Base-by-base conservation (phyloP, 2,329 filamentous ascomycete species). In the Colletotrichum zoysiae region DNA sequence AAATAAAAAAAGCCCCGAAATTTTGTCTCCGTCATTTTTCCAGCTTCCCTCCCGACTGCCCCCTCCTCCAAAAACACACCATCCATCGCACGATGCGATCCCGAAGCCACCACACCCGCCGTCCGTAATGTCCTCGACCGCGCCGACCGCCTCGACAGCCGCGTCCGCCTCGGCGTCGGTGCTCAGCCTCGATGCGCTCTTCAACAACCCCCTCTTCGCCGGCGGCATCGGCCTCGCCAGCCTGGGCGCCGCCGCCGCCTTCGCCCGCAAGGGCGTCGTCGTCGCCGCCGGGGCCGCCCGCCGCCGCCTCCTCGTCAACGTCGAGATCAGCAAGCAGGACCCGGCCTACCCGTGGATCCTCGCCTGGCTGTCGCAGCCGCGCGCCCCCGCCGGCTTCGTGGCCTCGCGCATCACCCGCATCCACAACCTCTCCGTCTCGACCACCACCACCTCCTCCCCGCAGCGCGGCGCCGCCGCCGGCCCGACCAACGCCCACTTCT, bases 281-380 rank as follows among this genome's bases (percentile, higher is more conserved):
- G 86, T 90, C 77, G 90, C 90, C 66, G 91, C 92, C n/a, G 88
- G 89, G 55, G 86, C 97, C 68, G 84, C 97, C 70, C 93, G 94
- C 61, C 91, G 92, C 65, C 93, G 95, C 60, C 90, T 99, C 83
- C 90, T 99, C 40, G 94, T 98, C 77, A 95, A 98, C 78, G 91
- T 99, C 77, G 96, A 99, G 82, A 97, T 99, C 81, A 95, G 93
- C 81, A 93, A 94, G 79, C 93, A 95, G 77, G 96, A 99, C 82
- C 91, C 94, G 56, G 95, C 95, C 1, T 99, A 98, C 80, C 91
- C 91, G 51, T 98, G 95, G 95, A 90, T 99, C 53, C 87, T 99
- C 12, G 92, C 95, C 75, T 99, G 96, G 95, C 93, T 99, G 80
- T 95, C 95, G 8, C 88, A 94, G 67, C 94, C 94, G 75, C 93